Percentiles rank a stretch among this genome's conserved stretches.
Evolutionary conservation across 768 basidiomycete species (phyloP).

Genomic region (Tricholoma matsutake): DNA sequence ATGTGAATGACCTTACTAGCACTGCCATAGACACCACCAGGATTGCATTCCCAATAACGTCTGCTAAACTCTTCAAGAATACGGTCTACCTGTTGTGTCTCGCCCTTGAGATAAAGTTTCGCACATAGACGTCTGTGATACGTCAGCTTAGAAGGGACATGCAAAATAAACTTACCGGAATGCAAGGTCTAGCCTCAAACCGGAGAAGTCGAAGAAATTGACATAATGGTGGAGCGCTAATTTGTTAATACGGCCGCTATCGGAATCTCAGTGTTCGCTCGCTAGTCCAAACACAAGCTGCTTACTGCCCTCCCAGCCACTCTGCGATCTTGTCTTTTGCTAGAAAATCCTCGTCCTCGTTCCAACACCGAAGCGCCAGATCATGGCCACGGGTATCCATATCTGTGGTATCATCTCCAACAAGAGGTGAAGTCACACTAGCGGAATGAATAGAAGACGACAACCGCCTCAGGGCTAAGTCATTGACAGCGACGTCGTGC

Average conservation of each 20-base stretch:
- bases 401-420: conserved; percentile 56
- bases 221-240: conserved; percentile 78
- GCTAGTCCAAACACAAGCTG: conserved; percentile 20
- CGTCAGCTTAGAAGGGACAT: neutral
- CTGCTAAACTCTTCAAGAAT: conserved; percentile 90
- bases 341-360: conserved; percentile 82
- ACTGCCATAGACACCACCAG: conserved; percentile 73
- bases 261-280: conserved; percentile 7
- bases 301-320: conserved; percentile 92
- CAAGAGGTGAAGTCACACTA: conserved; percentile 37
- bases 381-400: conserved; percentile 65
- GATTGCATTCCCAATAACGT: conserved; percentile 92
- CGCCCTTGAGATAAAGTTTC: conserved; percentile 90
- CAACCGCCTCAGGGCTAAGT: conserved; percentile 43
- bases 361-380: conserved; percentile 76
- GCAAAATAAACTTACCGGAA: conserved; percentile 60
- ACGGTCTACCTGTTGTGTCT: conserved; percentile 97
- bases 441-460: conserved; percentile 46
- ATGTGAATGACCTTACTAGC: conserved; percentile 59
- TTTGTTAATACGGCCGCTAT: conserved; percentile 74
- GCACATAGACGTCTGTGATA: conserved; percentile 73
- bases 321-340: conserved; percentile 92
- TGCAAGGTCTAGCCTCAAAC: conserved; percentile 79
- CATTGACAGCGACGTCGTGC: conserved; percentile 54
- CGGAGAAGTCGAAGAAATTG: conserved; percentile 83